Base-by-base conservation (phyloP, 768 basidiomycete genomes). In the Mycena albidolilacea region DNA sequence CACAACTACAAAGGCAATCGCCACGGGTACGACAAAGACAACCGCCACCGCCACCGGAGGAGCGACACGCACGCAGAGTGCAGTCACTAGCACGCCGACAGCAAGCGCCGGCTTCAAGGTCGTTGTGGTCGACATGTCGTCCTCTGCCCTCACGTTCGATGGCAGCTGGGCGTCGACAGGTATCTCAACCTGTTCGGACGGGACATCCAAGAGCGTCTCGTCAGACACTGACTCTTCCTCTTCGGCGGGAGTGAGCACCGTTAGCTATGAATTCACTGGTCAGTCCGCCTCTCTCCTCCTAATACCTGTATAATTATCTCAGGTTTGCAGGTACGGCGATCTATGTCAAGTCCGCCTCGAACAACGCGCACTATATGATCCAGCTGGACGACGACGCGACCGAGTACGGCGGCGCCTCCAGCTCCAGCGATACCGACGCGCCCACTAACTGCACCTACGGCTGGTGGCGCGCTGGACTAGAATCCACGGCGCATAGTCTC, bases 401-500 rank as follows among this genome's bases (percentile, higher is more conserved):
- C 61, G 61, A 63, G 39, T 35, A 63, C 61, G 61, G 44, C 17
- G 44, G 44, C 12, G 17, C 19, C 59, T 23, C 43, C 30, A 48
- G 15, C 17, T 8, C 23, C 39, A 17, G 38, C 17, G 41, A 63
- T 4, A 21, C 14, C 19, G 23, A 17, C 30, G 44, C 61, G 14
- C 61, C 61, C 30, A 2, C 61, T 11, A 63, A 63, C 61, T 63
- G 61, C 44, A 63, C 43, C 3, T 63, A 46, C 30, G 61, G 61
- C n/a, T 63, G 61, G 61, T 46, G 61, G 44, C 61, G 61, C 44
- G 23, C 21, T 41, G 61, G 61, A 15, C 44, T 63, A 8, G 61
- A 46, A 10, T 15, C 3, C 15, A 35, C 44, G 44, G 21, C 61
- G 14, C 61, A 63, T 37, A 35, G 30, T 5, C 23, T 63, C 30